These are phyloP conservation scores for Calocybe gambosa DNA, from an alignment of 1,284 basidiomycete species.

Conservation along the genomic window DNA sequence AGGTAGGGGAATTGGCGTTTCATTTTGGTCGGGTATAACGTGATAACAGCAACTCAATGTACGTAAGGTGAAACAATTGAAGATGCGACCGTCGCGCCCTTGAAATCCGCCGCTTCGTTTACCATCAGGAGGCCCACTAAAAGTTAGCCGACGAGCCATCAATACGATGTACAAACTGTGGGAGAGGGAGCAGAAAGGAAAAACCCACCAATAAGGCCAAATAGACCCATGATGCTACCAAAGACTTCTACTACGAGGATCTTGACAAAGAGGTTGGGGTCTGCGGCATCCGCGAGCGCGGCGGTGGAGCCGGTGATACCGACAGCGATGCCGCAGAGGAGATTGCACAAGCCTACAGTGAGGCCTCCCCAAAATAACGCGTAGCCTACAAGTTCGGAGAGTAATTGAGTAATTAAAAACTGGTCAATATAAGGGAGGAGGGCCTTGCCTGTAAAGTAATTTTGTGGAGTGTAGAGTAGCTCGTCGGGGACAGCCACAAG, in stretches of 20 bases:
- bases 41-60: slow-evolving; percentile 21
- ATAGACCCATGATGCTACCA: slow-evolving; percentile 86
- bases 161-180: not conserved
- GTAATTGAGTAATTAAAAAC: not conserved
- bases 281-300: slow-evolving; percentile 87
- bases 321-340: slow-evolving; percentile 89
- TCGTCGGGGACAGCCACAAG: slow-evolving; percentile 55
- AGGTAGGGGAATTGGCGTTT: not conserved
- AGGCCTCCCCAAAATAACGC: slow-evolving; percentile 94
- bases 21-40: slow-evolving; percentile 9
- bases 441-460: slow-evolving; percentile 82
- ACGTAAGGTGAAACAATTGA: slow-evolving; percentile 31
- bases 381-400: slow-evolving; percentile 48
- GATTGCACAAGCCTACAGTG: slow-evolving; percentile 85
- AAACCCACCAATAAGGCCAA: slow-evolving; percentile 84
- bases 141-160: slow-evolving; percentile 8
- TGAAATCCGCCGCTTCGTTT: slow-evolving; percentile 50
- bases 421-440: not conserved
- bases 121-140: slow-evolving; percentile 67
- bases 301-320: slow-evolving; percentile 91
- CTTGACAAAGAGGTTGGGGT: slow-evolving; percentile 90
- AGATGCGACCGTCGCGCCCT: slow-evolving; percentile 27
- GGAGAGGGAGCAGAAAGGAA: not conserved
- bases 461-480: slow-evolving; percentile 70
- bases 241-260: slow-evolving; percentile 94